Conservation (phyloP, 306 rosid genomes). For the Cicer chorassanicum region DNA sequence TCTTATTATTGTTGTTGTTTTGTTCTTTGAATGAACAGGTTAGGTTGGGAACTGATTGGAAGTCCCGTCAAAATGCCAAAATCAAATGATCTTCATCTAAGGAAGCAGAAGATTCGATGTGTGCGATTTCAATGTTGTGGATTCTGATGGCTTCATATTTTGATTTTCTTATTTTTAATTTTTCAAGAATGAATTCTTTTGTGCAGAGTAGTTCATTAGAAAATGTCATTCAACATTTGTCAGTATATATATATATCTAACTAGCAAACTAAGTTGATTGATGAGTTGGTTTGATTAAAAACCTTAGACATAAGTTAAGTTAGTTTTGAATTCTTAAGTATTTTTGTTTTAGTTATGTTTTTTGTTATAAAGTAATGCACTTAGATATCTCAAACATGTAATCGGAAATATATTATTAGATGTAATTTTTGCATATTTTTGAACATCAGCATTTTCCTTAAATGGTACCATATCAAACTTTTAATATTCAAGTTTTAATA, state of each 20-base stretch:
- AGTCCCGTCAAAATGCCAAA: slow-evolving; percentile 74
- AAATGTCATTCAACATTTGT: neutral
- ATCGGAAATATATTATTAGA: no score
- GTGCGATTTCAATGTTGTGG: slow-evolving; percentile 61
- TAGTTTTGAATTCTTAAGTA: neutral
- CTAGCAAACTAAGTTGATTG: neutral
- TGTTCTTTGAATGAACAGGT: slow-evolving; percentile 49
- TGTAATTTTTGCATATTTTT: no score
- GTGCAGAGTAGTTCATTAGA: slow-evolving; percentile 15
- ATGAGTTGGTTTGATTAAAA: neutral
- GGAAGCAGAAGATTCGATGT: slow-evolving; percentile 54
- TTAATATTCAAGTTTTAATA: no score
- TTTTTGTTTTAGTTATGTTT: neutral
- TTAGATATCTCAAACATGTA: no score
- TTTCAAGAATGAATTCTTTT: neutral
- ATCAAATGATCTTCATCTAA: slow-evolving; percentile 50
- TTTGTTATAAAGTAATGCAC: no score
- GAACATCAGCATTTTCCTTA: no score
- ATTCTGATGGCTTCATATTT: slow-evolving; percentile 47
- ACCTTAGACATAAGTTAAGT: neutral
- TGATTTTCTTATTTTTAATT: neutral
- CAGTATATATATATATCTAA: neutral
- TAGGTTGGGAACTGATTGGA: slow-evolving; percentile 64
- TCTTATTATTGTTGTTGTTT: neutral
- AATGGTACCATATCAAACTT: no score